These are phyloP conservation scores for Bruguiera parviflora DNA, from an alignment of 345 rosid genomes.

Conservation along the genomic window DNA sequence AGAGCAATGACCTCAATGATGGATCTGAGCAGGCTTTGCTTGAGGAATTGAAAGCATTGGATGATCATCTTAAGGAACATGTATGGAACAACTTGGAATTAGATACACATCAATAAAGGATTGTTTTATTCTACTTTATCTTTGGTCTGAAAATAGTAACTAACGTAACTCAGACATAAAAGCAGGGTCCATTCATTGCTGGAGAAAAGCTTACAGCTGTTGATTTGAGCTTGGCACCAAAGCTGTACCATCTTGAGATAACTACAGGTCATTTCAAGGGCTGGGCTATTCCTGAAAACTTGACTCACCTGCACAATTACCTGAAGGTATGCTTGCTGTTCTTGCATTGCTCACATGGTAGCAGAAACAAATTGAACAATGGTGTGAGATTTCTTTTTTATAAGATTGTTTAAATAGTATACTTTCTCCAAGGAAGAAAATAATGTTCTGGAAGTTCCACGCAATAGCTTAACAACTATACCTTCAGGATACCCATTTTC, in stretches of 20 bases:
- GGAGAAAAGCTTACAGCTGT: constrained; percentile 69
- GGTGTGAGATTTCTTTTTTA: not conserved
- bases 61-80: constrained; percentile 71
- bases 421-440: too few species aligned
- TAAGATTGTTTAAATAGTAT: not conserved
- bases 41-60: constrained; percentile 72
- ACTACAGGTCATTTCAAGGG: constrained; percentile 85
- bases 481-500: too few species aligned
- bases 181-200: constrained; percentile 76
- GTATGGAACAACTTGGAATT: constrained; percentile 27
- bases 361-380: not conserved
- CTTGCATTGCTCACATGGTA: not conserved
- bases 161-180: constrained; percentile 6
- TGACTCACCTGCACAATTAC: constrained; percentile 60
- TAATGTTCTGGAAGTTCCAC: too few species aligned
- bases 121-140: not conserved
- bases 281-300: constrained; percentile 69
- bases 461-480: too few species aligned
- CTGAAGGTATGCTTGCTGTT: constrained; percentile 36
- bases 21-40: constrained; percentile 75
- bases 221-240: constrained; percentile 87
- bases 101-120: not conserved
- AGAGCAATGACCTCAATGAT: constrained; percentile 82
- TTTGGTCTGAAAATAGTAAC: not conserved
- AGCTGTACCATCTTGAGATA: constrained; percentile 80